Evolutionary conservation across 768 basidiomycete species (phyloP).

Genomic region (Tylopilus subfusipes): DNA sequence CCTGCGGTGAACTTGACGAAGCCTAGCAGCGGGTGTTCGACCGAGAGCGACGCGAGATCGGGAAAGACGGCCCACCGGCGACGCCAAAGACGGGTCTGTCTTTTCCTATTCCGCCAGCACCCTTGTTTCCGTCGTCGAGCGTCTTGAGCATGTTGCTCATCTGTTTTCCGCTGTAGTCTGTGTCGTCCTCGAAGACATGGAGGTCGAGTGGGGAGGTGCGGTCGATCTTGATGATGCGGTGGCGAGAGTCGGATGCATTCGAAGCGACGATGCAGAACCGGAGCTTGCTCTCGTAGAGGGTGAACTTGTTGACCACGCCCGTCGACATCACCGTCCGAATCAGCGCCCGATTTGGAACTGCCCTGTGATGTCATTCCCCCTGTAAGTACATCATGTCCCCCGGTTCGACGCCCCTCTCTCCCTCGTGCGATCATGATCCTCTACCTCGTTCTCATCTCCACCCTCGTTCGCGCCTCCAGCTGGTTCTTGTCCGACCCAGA

Average conservation of each 20-base stretch:
- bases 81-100: slow-evolving; percentile 78
- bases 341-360: slow-evolving; percentile 7
- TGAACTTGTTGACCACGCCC: slow-evolving; percentile 69
- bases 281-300: slow-evolving; percentile 87
- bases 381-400: background rate
- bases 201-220: slow-evolving; percentile 76
- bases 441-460: slow-evolving; percentile 32
- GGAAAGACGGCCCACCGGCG: slow-evolving; percentile 50
- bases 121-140: slow-evolving; percentile 93
- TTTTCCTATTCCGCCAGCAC: slow-evolving; percentile 81
- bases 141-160: slow-evolving; percentile 90
- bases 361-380: slow-evolving; percentile 28
- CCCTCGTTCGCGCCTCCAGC: slow-evolving; percentile 41
- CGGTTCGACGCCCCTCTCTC: background rate
- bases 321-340: background rate
- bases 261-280: slow-evolving; percentile 93
- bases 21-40: slow-evolving; percentile 37
- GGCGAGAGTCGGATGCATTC: slow-evolving; percentile 81
- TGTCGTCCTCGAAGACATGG: slow-evolving; percentile 79
- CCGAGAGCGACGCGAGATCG: no score
- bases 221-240: slow-evolving; percentile 92
- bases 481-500: slow-evolving; percentile 48
- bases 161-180: slow-evolving; percentile 83
- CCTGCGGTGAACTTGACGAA: slow-evolving; percentile 94
- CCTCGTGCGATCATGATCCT: slow-evolving; percentile 8